Evolutionary conservation across 305 asterid genomes (phyloP), one percentile per base, ranked within the genome.

Genomic region (Plantago lanceolata): DNA sequence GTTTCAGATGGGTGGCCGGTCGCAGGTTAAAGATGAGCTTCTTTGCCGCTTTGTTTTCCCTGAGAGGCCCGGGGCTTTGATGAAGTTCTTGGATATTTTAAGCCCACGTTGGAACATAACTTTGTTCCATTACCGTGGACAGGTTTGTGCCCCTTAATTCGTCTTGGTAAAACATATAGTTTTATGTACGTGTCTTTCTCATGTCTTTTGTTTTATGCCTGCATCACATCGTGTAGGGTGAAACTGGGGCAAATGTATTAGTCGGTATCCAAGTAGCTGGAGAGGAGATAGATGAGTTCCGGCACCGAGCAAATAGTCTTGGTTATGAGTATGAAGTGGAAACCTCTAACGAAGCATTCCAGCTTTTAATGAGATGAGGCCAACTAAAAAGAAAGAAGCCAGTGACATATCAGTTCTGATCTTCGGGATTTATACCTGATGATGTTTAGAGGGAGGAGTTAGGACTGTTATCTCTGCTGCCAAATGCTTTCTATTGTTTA

Each of bases 61-160:
- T 0, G 98, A 91, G 74, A 89, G 85, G 66, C 96, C 94, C 0
- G 96, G 98, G 50, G 88, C 96, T 54, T 72, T 91, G 81, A 75
- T 82, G 94, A 84, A 86, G 68, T 91, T 91, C 65, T 86, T 91
- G 86, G 90, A 83, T 69, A 82, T 80, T 68, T 77, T 91, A 70
- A 88, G 96, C 73, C 98, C 98, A 19, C 85, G 86, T 19, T 91
- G 98, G 98, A 91, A 91, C 59, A 91, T 91, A 71, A 91, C 90
- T 60, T 78, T 91, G 80, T 91, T 91, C 78, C 98, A 91, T 62
- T 91, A 91, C 76, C 87, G 96, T 26, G 84, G 85, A 59, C 96
- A 91, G 96, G 98, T 91, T 31, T 62, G 65, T 37, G 8, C 14
- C 62, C 19, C 48, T 14, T 16, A 59, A 47, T 6, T 64, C 40